Conservation (phyloP, 176 grass and related monocot genomes). For the Oryza meridionalis region DNA sequence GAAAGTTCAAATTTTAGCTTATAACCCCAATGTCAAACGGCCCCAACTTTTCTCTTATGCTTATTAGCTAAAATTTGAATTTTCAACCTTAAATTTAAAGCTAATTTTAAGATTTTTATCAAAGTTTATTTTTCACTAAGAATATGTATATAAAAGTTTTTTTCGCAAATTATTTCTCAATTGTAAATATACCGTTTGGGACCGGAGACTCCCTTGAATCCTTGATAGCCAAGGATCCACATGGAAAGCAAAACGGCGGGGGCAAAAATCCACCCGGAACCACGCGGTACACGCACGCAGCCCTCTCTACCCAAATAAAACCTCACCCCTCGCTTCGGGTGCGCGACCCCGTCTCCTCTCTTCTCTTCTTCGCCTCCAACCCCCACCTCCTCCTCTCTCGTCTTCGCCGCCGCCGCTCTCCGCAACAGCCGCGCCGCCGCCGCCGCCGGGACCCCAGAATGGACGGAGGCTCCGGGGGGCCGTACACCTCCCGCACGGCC, state of each 20-base stretch:
- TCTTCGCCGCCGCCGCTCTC: neutral
- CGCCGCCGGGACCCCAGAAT: slow-evolving; percentile 61
- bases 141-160: no score
- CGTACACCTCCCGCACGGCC: slow-evolving; percentile 70
- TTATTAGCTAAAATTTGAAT: no score
- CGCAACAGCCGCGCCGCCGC: neutral
- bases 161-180: no score
- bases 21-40: no score
- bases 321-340: slow-evolving; percentile 32
- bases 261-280: slow-evolving; percentile 27
- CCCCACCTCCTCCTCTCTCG: neutral
- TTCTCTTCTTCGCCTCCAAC: slow-evolving; percentile 28
- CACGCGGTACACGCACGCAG: neutral
- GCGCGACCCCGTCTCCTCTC: slow-evolving; percentile 32
- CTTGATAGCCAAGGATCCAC: neutral
- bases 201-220: no score
- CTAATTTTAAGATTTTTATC: no score
- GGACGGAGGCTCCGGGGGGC: slow-evolving; percentile 66
- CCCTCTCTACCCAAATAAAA: slow-evolving; percentile 44
- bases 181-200: no score
- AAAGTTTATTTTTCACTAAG: no score
- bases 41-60: no score
- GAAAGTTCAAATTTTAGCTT: no score
- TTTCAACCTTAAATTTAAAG: no score
- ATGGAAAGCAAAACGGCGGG: neutral